Evolutionary conservation across 176 grass and related monocot species (phyloP).

Genomic region (Elaeis guineensis): DNA sequence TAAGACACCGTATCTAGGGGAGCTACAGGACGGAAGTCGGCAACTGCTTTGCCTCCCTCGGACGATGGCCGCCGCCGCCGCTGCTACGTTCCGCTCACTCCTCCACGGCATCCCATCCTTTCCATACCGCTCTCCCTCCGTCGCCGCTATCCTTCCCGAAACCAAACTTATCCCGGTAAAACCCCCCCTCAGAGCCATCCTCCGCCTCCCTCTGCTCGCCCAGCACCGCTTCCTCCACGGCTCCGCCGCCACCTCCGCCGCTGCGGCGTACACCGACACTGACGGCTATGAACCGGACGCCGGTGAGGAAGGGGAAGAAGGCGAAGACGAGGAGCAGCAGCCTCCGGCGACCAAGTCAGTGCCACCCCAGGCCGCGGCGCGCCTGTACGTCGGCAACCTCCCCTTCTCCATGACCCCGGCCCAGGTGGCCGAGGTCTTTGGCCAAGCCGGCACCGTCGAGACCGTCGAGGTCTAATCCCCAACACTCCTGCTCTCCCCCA

Average conservation of each 20-base stretch:
- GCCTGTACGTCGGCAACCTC: slow-evolving; percentile 84
- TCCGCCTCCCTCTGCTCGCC: slow-evolving; percentile 12
- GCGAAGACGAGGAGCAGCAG: slow-evolving; percentile 7
- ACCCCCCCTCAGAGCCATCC: neutral
- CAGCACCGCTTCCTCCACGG: slow-evolving; percentile 4
- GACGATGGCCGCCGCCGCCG: no score
- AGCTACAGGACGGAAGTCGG: no score
- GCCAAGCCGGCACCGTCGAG: slow-evolving; percentile 65
- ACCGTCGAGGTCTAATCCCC: slow-evolving; percentile 40
- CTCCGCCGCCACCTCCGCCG: slow-evolving; percentile 21
- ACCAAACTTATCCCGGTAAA: no score
- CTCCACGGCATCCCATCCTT: no score
- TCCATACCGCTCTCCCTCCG: no score
- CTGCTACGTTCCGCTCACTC: no score
- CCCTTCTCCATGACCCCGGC: slow-evolving; percentile 53
- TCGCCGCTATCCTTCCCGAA: no score
- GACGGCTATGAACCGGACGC: slow-evolving; percentile 7
- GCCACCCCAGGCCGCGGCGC: slow-evolving; percentile 21
- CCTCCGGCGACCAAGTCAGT: neutral
- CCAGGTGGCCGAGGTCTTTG: slow-evolving; percentile 53
- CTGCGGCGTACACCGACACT: slow-evolving; percentile 2
- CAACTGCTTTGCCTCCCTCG: no score
- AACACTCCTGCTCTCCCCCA: neutral
- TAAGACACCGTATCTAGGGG: no score
- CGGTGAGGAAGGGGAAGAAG: slow-evolving; percentile 16